Percentiles rank a stretch among this genome's conserved stretches.
These are phyloP conservation scores for Rhodamnia rubescens DNA, from an alignment of 345 rosid genomes.

Conservation along the genomic window DNA sequence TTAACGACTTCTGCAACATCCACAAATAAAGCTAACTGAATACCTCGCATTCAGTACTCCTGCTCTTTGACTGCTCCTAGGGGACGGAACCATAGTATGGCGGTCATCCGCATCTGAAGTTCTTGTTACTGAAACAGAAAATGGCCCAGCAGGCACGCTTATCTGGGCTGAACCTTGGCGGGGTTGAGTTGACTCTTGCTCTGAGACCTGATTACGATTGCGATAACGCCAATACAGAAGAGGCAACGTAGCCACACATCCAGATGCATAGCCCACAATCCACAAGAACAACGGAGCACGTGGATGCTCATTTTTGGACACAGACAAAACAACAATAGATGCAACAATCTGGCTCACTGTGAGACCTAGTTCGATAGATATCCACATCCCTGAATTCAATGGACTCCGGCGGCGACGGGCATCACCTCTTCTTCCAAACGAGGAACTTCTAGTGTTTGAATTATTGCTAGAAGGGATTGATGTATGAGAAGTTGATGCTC, in stretches of 20 bases:
- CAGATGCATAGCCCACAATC: constrained; percentile 89
- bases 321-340: constrained; percentile 58
- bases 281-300: constrained; percentile 69
- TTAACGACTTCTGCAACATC: not conserved
- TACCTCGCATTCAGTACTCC: constrained; percentile 61
- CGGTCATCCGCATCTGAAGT: constrained; percentile 61
- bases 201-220: constrained; percentile 53
- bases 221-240: constrained; percentile 84
- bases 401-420: constrained; percentile 82
- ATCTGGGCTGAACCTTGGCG: constrained; percentile 50
- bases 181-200: constrained; percentile 56
- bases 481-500: constrained; percentile 27
- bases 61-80: constrained; percentile 45
- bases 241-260: constrained; percentile 84
- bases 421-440: constrained; percentile 41
- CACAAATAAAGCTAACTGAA: not conserved
- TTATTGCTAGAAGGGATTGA: constrained; percentile 36
- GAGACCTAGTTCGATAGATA: constrained; percentile 67
- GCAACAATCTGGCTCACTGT: constrained; percentile 88
- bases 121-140: constrained; percentile 62
- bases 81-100: constrained; percentile 25
- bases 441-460: constrained; percentile 36
- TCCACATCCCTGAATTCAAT: constrained; percentile 87
- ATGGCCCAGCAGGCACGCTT: constrained; percentile 66
- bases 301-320: constrained; percentile 74